phyloP scores from a whole-genome alignment of 768 basidiomycete genomes.

The Lactarius trivialis region DNA sequence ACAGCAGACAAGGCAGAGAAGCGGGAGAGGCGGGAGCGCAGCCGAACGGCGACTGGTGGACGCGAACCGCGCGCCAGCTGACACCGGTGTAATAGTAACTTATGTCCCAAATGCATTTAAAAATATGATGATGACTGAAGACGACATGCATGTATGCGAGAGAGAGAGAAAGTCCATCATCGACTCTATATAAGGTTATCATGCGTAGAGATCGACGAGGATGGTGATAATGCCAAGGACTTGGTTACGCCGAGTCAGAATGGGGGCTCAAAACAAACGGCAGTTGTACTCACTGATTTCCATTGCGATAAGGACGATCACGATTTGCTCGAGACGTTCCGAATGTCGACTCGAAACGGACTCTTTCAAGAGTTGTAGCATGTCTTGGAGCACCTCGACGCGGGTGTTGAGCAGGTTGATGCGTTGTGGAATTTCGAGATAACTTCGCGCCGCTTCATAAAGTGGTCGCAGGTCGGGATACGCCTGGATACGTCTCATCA shows the following conservation, averaged over 20 bases:
- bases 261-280: neutral
- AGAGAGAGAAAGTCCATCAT: neutral
- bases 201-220: constrained; percentile 62
- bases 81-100: neutral
- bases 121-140: constrained; percentile 22
- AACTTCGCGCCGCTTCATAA: constrained; percentile 89
- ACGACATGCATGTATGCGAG: no score
- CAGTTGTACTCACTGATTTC: constrained; percentile 58
- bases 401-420: constrained; percentile 90
- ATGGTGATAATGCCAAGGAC: constrained; percentile 90
- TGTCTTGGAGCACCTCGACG: constrained; percentile 94
- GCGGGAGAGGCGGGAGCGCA: constrained; percentile 12
- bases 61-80: constrained; percentile 11
- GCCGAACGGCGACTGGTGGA: neutral
- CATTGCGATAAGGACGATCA: constrained; percentile 84
- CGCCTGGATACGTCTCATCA: constrained; percentile 44
- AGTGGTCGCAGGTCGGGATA: constrained; percentile 93
- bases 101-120: constrained; percentile 32
- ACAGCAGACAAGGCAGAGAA: constrained; percentile 20
- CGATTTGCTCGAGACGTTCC: constrained; percentile 87
- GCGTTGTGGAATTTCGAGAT: constrained; percentile 91
- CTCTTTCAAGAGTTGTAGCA: constrained; percentile 92
- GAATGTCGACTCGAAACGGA: constrained; percentile 87
- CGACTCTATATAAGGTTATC: neutral
- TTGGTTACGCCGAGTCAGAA: constrained; percentile 26